Percentiles rank a stretch among this genome's conserved stretches.
Evolutionary conservation across 805 yeast species (phyloP).

Genomic region (Monosporozyma servazzii): DNA sequence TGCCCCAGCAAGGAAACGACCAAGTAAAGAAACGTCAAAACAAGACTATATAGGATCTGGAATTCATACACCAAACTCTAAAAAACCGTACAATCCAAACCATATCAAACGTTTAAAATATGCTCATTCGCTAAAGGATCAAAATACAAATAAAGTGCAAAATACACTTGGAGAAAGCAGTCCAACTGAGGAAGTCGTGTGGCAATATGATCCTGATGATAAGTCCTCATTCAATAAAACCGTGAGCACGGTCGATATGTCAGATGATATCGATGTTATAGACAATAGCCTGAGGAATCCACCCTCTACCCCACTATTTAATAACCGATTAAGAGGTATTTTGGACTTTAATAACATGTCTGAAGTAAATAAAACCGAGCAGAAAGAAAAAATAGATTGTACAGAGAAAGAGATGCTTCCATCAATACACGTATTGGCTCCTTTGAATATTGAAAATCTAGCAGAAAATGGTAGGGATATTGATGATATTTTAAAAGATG

Average conservation of each 20-base stretch:
- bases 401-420: neutral
- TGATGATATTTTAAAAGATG: slow-evolving; percentile 25
- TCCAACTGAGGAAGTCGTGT: slow-evolving; percentile 25
- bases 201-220: slow-evolving; percentile 24
- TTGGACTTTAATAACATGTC: slow-evolving; percentile 13
- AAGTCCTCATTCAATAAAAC: slow-evolving; percentile 11
- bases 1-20: neutral
- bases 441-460: neutral
- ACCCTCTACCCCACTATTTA: slow-evolving; percentile 27
- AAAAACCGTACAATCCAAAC: neutral
- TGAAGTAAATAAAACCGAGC: neutral
- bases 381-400: neutral
- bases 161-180: slow-evolving; percentile 5
- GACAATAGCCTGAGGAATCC: slow-evolving; percentile 12
- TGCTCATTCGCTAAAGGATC: neutral
- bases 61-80: neutral
- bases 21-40: neutral
- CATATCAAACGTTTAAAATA: neutral
- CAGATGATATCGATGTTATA: slow-evolving; percentile 10
- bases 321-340: slow-evolving; percentile 19
- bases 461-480: slow-evolving; percentile 15
- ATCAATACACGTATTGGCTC: neutral
- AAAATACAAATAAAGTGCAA: neutral
- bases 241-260: slow-evolving; percentile 12
- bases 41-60: neutral